Percentiles rank a stretch among this genome's conserved stretches.
These are phyloP conservation scores for Tephrocybe sp. DNA, from an alignment of 768 basidiomycete genomes.

Conservation along the genomic window DNA sequence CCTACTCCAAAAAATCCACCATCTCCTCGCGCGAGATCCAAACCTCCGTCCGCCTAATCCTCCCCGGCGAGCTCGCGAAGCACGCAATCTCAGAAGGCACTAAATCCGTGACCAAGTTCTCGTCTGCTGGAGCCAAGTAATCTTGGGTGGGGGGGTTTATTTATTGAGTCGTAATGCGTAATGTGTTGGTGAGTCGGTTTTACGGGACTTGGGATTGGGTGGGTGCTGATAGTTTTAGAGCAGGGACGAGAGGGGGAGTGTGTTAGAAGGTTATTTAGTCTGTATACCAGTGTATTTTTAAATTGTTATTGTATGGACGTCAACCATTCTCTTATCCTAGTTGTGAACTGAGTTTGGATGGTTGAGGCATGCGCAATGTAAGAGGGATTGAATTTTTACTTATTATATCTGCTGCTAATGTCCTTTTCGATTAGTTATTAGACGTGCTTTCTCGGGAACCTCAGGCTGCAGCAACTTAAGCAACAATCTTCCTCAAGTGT, in stretches of 20 bases:
- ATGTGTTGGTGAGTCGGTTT: conserved; percentile 9
- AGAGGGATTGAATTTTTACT: no score
- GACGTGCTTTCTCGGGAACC: no score
- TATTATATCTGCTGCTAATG: no score
- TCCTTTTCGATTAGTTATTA: no score
- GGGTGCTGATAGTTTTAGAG: neutral
- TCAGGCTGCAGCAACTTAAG: no score
- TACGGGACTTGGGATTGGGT: neutral
- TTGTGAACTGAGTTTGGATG: no score
- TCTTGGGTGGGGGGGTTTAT: neutral
- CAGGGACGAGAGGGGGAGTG: conserved; percentile 13
- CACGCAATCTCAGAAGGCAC: conserved; percentile 97
- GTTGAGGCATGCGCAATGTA: no score
- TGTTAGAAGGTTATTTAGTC: conserved; percentile 16
- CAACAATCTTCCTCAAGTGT: no score
- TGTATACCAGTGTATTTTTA: conserved; percentile 22
- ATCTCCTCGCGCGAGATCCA: conserved; percentile 99
- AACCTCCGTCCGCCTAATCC: conserved; percentile 91
- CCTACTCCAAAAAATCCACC: conserved; percentile 98
- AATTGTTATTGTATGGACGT: conserved; percentile 9
- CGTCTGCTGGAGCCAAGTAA: conserved; percentile 59
- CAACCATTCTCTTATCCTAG: no score
- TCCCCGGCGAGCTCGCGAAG: conserved; percentile 97
- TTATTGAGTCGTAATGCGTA: conserved; percentile 3
- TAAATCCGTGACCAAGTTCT: conserved; percentile 60